phyloP scores from a whole-genome alignment of 192 early-diverging fungal genomes.

The Coemansia sp. region DNA sequence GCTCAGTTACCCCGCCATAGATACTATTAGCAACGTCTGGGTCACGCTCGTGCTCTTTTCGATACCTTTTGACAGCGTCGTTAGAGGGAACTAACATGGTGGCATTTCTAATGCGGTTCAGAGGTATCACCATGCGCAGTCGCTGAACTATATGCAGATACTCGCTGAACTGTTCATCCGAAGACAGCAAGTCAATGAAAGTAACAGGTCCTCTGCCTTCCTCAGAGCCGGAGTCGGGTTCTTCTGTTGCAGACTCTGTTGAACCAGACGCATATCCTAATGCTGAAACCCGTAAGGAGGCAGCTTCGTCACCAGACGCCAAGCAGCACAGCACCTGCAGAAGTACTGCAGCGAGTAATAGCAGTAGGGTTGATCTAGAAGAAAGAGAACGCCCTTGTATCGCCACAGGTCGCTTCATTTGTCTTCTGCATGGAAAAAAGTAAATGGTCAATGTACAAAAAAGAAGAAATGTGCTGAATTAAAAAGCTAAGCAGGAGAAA shows the following conservation, averaged over 20 bases:
- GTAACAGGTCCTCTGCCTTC: slow-evolving; percentile 16
- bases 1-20: slow-evolving; percentile 42
- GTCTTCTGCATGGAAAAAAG: not conserved
- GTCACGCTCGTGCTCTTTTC: slow-evolving; percentile 27
- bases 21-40: slow-evolving; percentile 9
- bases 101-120: slow-evolving; percentile 58
- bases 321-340: not conserved
- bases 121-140: slow-evolving; percentile 55
- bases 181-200: slow-evolving; percentile 63
- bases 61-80: slow-evolving; percentile 49
- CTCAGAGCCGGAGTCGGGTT: not conserved
- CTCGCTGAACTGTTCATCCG: slow-evolving; percentile 53
- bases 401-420: slow-evolving; percentile 3
- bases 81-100: slow-evolving; percentile 65
- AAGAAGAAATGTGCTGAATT: not conserved
- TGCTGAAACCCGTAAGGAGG: not conserved
- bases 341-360: not conserved
- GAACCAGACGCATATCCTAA: not conserved
- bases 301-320: not conserved
- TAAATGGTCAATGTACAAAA: not conserved
- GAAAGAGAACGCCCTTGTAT: not conserved
- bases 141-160: slow-evolving; percentile 60
- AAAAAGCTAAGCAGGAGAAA: not conserved
- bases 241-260: not conserved
- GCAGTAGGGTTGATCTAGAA: not conserved